Percentiles rank a stretch among this genome's conserved stretches.
phyloP scores from a whole-genome alignment of 768 basidiomycete species.

The Suillus decipiens region DNA sequence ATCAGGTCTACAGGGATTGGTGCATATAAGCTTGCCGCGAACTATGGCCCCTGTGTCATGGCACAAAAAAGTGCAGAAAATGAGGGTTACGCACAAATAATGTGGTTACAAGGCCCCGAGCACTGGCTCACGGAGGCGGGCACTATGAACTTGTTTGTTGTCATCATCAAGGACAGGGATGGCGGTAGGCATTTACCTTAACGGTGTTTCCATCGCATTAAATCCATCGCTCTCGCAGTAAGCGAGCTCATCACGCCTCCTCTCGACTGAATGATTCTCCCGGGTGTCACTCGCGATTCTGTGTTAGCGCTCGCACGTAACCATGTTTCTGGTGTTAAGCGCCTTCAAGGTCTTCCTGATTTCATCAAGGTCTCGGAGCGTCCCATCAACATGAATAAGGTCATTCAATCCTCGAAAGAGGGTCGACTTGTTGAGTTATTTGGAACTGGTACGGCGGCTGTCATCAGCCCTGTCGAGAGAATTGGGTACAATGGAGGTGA shows the following conservation, averaged over 20 bases:
- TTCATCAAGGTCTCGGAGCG: constrained; percentile 66
- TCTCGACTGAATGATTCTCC: constrained; percentile 64
- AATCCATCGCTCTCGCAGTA: constrained; percentile 26
- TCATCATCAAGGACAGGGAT: constrained; percentile 68
- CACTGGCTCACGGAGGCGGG: constrained; percentile 67
- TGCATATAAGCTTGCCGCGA: constrained; percentile 82
- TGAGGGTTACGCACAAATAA: constrained; percentile 82
- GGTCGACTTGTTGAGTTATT: constrained; percentile 54
- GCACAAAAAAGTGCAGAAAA: constrained; percentile 78
- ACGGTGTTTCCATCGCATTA: background rate
- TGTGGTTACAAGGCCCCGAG: constrained; percentile 80
- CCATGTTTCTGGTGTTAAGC: constrained; percentile 50
- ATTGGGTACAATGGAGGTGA: constrained; percentile 63
- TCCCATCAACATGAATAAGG: constrained; percentile 73
- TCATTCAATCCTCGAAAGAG: constrained; percentile 48
- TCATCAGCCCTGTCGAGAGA: constrained; percentile 48
- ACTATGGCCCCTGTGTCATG: constrained; percentile 86
- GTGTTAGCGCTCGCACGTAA: constrained; percentile 49
- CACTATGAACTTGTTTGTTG: constrained; percentile 91
- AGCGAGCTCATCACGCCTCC: constrained; percentile 66
- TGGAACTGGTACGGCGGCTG: constrained; percentile 56
- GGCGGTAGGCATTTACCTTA: constrained; percentile 46
- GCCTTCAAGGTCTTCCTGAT: constrained; percentile 56
- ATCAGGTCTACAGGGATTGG: constrained; percentile 62
- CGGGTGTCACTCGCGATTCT: constrained; percentile 67